Evolutionary conservation across 169 alveolate species (phyloP).

Genomic region (Cryptosporidium xiaoi): DNA sequence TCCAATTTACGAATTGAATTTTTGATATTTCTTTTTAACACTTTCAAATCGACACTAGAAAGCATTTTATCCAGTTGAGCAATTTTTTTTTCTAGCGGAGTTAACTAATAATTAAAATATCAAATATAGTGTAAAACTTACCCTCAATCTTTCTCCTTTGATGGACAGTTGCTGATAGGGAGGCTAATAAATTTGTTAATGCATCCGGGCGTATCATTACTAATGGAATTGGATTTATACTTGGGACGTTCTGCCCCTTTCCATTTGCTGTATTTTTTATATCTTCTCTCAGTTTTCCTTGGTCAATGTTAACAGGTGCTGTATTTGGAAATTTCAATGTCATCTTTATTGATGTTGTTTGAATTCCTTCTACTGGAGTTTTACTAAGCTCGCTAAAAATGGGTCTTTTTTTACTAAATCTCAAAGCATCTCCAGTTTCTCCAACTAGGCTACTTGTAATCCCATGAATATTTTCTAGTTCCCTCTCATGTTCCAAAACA

Average conservation of each 20-base stretch:
- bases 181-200: slow-evolving; percentile 45
- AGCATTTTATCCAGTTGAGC: slow-evolving; percentile 45
- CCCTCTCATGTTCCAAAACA: slow-evolving; percentile 60
- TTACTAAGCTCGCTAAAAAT: slow-evolving; percentile 33
- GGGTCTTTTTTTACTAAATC: slow-evolving; percentile 47
- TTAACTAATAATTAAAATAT: not conserved
- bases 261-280: slow-evolving; percentile 44
- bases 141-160: slow-evolving; percentile 63
- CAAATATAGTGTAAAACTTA: slow-evolving; percentile 5
- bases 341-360: slow-evolving; percentile 63
- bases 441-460: slow-evolving; percentile 49
- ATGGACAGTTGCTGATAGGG: slow-evolving; percentile 71
- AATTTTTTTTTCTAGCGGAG: slow-evolving; percentile 40
- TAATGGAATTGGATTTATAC: slow-evolving; percentile 63
- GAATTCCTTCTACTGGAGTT: slow-evolving; percentile 16
- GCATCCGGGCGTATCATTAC: slow-evolving; percentile 73
- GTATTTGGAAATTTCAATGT: slow-evolving; percentile 65
- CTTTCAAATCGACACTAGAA: slow-evolving; percentile 36
- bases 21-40: slow-evolving; percentile 38
- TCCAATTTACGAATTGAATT: slow-evolving; percentile 51
- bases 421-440: slow-evolving; percentile 70
- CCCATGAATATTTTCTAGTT: slow-evolving; percentile 55
- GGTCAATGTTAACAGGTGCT: slow-evolving; percentile 48
- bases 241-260: slow-evolving; percentile 9
- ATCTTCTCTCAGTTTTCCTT: slow-evolving; percentile 61